phyloP scores from a whole-genome alignment of 768 basidiomycete species.

The Pseudohyphozyma bogoriensis region DNA sequence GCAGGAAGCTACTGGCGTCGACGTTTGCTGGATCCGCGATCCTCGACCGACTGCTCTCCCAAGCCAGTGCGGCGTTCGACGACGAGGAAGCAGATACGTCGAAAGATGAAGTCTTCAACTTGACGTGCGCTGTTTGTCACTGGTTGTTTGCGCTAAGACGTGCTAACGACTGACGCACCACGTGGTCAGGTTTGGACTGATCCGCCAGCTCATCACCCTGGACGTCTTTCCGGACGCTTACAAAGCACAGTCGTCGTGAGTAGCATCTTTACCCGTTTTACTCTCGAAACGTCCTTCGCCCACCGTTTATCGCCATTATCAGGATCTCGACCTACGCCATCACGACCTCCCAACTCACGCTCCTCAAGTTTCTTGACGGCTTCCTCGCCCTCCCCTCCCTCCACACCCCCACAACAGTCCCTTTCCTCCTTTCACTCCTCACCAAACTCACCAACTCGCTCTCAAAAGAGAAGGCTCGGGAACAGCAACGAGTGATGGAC shows the following conservation, averaged over 20 bases:
- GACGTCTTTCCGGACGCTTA: neutral
- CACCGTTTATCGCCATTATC: neutral
- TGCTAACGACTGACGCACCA: neutral
- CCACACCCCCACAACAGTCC: neutral
- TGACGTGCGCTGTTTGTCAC: neutral
- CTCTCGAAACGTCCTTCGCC: neutral
- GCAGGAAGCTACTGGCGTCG: slow-evolving; percentile 13
- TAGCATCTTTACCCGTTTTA: neutral
- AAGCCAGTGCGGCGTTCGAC: slow-evolving; percentile 4
- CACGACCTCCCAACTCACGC: slow-evolving; percentile 6
- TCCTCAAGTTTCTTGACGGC: slow-evolving; percentile 28
- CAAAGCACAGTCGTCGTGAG: neutral
- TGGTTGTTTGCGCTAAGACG: rapidly evolving
- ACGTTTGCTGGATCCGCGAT: slow-evolving; percentile 7
- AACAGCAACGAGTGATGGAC: neutral
- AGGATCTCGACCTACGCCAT: slow-evolving; percentile 16
- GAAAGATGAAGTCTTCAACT: neutral
- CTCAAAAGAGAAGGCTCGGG: neutral
- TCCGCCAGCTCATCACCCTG: slow-evolving; percentile 8
- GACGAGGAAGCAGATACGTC: slow-evolving; percentile 6
- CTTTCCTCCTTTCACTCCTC: slow-evolving; percentile 10
- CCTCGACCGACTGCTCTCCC: slow-evolving; percentile 12
- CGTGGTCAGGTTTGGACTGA: slow-evolving; percentile 11
- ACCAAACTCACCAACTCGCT: neutral
- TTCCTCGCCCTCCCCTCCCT: neutral